A percentile compares a stretch with the other conserved stretches of the same genome.
phyloP scores from a whole-genome alignment of 306 rosid genomes.

The Carpinus viminea region DNA sequence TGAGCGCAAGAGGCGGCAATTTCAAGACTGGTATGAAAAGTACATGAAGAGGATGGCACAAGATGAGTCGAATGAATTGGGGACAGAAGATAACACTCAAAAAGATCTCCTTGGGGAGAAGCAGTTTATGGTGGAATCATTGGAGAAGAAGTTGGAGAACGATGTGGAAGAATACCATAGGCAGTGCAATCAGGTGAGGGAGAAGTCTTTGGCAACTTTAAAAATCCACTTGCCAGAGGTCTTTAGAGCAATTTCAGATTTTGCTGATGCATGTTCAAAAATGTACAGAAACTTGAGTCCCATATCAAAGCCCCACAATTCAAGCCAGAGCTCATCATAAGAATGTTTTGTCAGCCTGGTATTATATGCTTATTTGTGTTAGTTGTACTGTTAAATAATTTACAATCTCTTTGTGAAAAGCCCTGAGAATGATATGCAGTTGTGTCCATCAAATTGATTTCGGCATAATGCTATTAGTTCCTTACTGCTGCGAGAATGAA shows the following conservation, averaged over 20 bases:
- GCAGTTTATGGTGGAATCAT: conserved; percentile 51
- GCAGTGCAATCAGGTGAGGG: conserved; percentile 75
- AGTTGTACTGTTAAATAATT: conserved; percentile 11
- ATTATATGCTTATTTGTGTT: conserved; percentile 5
- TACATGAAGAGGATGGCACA: conserved; percentile 54
- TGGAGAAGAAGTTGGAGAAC: conserved; percentile 68
- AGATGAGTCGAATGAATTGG: conserved; percentile 45
- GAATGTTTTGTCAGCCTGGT: conserved; percentile 9
- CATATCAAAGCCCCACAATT: conserved; percentile 40
- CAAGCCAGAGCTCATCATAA: conserved; percentile 43
- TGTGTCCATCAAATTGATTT: conserved; percentile 10
- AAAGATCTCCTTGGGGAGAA: conserved; percentile 52
- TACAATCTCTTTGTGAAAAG: conserved; percentile 24
- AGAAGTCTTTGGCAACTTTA: conserved; percentile 69
- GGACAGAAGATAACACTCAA: conserved; percentile 36
- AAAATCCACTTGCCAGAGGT: conserved; percentile 78
- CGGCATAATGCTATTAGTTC: neutral
- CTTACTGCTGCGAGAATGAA: neutral
- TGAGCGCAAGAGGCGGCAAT: conserved; percentile 61
- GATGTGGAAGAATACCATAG: conserved; percentile 58
- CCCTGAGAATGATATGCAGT: conserved; percentile 32
- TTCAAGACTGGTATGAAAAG: conserved; percentile 78
- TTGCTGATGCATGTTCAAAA: conserved; percentile 54
- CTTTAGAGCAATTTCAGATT: conserved; percentile 63
- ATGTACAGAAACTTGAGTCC: conserved; percentile 64